Conservation (phyloP, 192 early-diverging fungal genomes). For the Coemansia sp. region DNA sequence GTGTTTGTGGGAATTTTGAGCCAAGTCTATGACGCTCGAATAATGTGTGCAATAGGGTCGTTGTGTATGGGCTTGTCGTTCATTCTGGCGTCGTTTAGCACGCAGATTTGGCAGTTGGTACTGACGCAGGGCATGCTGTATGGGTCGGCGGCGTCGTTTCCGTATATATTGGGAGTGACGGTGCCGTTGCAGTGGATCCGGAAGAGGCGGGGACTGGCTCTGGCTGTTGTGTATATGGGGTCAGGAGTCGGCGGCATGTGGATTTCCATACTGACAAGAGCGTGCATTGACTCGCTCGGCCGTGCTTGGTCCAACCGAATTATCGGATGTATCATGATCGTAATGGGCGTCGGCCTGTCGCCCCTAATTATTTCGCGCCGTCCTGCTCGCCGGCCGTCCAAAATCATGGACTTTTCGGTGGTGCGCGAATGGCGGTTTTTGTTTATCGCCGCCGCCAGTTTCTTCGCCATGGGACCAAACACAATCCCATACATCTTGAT, state of each 20-base stretch:
- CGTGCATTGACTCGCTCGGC: slow-evolving; percentile 30
- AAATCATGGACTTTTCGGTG: slow-evolving; percentile 36
- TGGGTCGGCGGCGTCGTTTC: slow-evolving; percentile 39
- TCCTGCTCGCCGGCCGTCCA: slow-evolving; percentile 9
- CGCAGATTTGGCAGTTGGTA: slow-evolving; percentile 52
- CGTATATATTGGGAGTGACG: slow-evolving; percentile 45
- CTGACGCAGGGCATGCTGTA: slow-evolving; percentile 53
- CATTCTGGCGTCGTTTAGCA: slow-evolving; percentile 51
- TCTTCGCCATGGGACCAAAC: slow-evolving; percentile 52
- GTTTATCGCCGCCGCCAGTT: slow-evolving; percentile 41
- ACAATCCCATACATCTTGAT: slow-evolving; percentile 48
- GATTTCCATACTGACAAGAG: slow-evolving; percentile 33
- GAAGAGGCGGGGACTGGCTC: slow-evolving; percentile 33
- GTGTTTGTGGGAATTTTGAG: slow-evolving; percentile 42
- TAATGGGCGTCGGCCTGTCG: slow-evolving; percentile 30
- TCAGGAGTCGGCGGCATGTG: slow-evolving; percentile 47
- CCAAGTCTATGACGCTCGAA: slow-evolving; percentile 27
- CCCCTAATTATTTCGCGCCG: slow-evolving; percentile 31
- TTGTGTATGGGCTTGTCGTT: slow-evolving; percentile 32
- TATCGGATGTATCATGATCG: slow-evolving; percentile 31
- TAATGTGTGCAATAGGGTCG: slow-evolving; percentile 25
- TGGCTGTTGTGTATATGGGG: slow-evolving; percentile 39
- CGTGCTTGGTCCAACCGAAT: slow-evolving; percentile 43
- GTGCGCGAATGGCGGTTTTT: slow-evolving; percentile 37
- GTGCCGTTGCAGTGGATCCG: slow-evolving; percentile 45